A percentile compares a stretch with the other conserved stretches of the same genome.
Evolutionary conservation across 257 asterid genomes (phyloP).

Genomic region (Capsicum rhomboideum): DNA sequence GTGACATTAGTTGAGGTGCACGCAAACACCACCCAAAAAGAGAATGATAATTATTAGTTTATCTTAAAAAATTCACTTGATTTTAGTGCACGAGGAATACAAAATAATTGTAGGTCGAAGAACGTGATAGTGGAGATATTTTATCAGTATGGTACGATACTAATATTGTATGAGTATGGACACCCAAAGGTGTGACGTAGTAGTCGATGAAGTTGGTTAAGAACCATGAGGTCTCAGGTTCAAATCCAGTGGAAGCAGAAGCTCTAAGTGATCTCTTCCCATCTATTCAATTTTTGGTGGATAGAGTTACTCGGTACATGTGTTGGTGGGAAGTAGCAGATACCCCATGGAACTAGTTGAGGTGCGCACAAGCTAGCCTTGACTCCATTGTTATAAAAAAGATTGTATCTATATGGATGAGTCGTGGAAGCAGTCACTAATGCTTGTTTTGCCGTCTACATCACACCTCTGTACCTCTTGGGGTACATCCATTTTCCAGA

Average conservation of each 20-base stretch:
- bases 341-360: background rate
- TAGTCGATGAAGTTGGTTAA: background rate
- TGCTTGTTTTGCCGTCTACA: background rate
- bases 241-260: background rate
- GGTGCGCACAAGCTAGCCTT: background rate
- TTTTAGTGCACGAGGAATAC: background rate
- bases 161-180: background rate
- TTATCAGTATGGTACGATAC: background rate
- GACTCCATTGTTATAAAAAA: background rate
- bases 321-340: background rate
- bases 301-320: background rate
- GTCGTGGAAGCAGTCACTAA: background rate
- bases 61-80: background rate
- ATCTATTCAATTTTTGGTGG: background rate
- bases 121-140: background rate
- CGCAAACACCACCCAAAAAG: background rate
- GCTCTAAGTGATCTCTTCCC: background rate
- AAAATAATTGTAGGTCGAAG: background rate
- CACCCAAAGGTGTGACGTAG: background rate
- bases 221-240: background rate
- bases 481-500: background rate
- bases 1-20: background rate
- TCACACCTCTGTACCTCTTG: background rate
- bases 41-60: background rate
- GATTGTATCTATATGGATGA: background rate